Conservation (phyloP, 2,329 filamentous ascomycete genomes). For the Xylaria sp. region DNA sequence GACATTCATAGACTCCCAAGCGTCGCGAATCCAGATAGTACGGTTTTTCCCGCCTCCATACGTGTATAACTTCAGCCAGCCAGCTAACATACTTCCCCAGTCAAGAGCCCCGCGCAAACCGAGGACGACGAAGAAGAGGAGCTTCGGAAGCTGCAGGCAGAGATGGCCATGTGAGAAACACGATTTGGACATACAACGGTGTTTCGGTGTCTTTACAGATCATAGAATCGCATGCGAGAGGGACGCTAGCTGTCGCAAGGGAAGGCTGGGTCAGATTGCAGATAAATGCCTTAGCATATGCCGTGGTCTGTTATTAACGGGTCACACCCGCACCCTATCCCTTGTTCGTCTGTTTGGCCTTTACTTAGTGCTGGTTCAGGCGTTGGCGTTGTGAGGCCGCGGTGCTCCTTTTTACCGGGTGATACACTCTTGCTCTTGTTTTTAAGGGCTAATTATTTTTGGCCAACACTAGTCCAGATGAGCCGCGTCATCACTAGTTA, state of each 20-base stretch:
- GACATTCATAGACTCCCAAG: conserved; percentile 82
- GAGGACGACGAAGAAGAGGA: conserved; percentile 98
- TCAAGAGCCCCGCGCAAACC: conserved; percentile 62
- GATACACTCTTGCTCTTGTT: conserved; percentile 43
- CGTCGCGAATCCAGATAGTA: conserved; percentile 79
- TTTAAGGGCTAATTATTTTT: conserved; percentile 30
- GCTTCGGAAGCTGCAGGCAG: conserved; percentile 89
- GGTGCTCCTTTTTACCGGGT: conserved; percentile 42
- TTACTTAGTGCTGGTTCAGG: conserved; percentile 37
- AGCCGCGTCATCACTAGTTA: conserved; percentile 34
- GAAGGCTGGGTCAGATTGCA: conserved; percentile 29
- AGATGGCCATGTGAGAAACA: conserved; percentile 88
- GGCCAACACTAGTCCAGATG: conserved; percentile 32
- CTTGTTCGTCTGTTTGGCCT: conserved; percentile 8
- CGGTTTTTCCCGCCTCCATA: conserved; percentile 53
- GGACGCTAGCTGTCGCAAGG: conserved; percentile 20
- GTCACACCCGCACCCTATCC: conserved; percentile 20
- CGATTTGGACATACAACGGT: conserved; percentile 13
- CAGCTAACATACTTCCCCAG: conserved; percentile 49
- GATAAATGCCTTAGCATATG: conserved; percentile 26
- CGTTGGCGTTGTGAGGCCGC: conserved; percentile 48
- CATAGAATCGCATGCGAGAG: conserved; percentile 34
- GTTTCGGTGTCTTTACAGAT: conserved; percentile 38
- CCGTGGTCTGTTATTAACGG: conserved; percentile 20
- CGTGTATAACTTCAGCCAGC: neutral